A percentile compares a stretch with the other conserved stretches of the same genome.
Evolutionary conservation across 2,329 filamentous ascomycete species (phyloP).

Genomic region (Fusarium concolor): DNA sequence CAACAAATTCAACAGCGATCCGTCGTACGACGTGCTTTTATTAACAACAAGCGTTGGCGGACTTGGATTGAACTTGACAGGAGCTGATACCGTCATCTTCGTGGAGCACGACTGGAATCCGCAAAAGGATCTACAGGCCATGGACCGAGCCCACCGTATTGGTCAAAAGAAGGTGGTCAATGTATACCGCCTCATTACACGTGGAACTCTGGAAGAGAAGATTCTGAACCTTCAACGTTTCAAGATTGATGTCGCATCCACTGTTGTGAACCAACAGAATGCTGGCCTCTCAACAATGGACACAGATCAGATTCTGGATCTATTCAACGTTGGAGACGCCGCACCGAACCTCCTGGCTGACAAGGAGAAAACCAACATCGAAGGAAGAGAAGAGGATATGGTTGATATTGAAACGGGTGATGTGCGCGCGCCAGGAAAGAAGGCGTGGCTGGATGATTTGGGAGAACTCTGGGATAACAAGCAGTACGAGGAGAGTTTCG

Average conservation of each 20-base stretch:
- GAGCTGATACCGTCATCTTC: slow-evolving; percentile 98
- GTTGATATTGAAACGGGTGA: slow-evolving; percentile 94
- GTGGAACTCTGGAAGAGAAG: slow-evolving; percentile 97
- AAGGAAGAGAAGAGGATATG: slow-evolving; percentile 83
- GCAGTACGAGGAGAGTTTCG: slow-evolving; percentile 98
- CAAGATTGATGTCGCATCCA: slow-evolving; percentile 98
- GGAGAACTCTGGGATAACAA: slow-evolving; percentile 97
- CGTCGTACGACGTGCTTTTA: slow-evolving; percentile 93
- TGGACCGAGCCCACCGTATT: slow-evolving; percentile 98
- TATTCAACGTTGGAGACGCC: slow-evolving; percentile 90
- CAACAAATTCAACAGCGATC: slow-evolving; percentile 98
- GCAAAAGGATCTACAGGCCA: slow-evolving; percentile 97
- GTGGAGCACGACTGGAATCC: slow-evolving; percentile 99
- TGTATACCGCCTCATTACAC: slow-evolving; percentile 95
- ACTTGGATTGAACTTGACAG: slow-evolving; percentile 92
- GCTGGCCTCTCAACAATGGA: slow-evolving; percentile 95
- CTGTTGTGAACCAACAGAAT: slow-evolving; percentile 99
- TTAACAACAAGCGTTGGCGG: slow-evolving; percentile 96
- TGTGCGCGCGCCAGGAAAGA: slow-evolving; percentile 96
- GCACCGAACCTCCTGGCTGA: slow-evolving; percentile 74
- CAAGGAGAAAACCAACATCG: slow-evolving; percentile 67
- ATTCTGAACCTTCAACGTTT: slow-evolving; percentile 97
- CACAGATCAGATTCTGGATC: slow-evolving; percentile 95
- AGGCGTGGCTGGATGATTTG: slow-evolving; percentile 92
- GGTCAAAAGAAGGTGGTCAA: slow-evolving; percentile 99